Percentiles rank a stretch among this genome's conserved stretches.
Conservation (phyloP, 805 yeast genomes). For the Ogataea henricii region DNA sequence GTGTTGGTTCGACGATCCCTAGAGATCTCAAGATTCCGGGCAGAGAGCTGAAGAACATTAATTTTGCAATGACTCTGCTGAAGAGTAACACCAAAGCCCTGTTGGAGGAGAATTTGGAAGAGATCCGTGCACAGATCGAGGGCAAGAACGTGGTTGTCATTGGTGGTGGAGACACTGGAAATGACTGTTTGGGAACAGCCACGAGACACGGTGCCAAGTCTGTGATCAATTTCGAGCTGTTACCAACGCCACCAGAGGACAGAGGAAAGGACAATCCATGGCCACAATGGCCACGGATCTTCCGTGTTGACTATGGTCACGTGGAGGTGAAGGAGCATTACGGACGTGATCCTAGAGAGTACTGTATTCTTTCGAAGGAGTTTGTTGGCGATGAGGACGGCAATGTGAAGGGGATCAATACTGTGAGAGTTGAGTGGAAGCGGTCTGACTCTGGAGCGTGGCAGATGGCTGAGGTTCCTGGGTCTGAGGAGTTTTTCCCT, state of each 20-base stretch:
- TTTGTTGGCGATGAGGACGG: slow-evolving; percentile 95
- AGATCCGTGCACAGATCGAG: slow-evolving; percentile 65
- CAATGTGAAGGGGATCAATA: slow-evolving; percentile 91
- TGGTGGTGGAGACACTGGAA: slow-evolving; percentile 99
- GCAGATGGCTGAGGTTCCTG: slow-evolving; percentile 98
- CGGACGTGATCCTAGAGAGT: slow-evolving; percentile 97
- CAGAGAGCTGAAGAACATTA: slow-evolving; percentile 84
- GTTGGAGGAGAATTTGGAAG: slow-evolving; percentile 76
- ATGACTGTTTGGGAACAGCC: slow-evolving; percentile 96
- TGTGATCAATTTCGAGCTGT: slow-evolving; percentile 88
- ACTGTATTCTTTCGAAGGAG: slow-evolving; percentile 92
- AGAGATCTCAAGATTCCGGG: slow-evolving; percentile 95
- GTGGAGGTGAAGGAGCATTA: slow-evolving; percentile 92
- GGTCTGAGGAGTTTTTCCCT: slow-evolving; percentile 89
- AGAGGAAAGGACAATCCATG: slow-evolving; percentile 96
- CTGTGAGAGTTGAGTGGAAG: slow-evolving; percentile 98
- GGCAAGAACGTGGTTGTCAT: slow-evolving; percentile 94
- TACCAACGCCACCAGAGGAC: slow-evolving; percentile 86
- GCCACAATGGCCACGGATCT: slow-evolving; percentile 99
- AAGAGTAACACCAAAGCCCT: slow-evolving; percentile 88
- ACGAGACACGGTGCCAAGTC: slow-evolving; percentile 97
- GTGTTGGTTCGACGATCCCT: slow-evolving; percentile 96
- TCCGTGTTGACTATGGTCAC: slow-evolving; percentile 98
- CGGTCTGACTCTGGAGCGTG: slow-evolving; percentile 93
- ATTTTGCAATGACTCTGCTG: slow-evolving; percentile 91